Evolutionary conservation across 164 flowering plant species (phyloP).

Genomic region (Houttuynia cordata): DNA sequence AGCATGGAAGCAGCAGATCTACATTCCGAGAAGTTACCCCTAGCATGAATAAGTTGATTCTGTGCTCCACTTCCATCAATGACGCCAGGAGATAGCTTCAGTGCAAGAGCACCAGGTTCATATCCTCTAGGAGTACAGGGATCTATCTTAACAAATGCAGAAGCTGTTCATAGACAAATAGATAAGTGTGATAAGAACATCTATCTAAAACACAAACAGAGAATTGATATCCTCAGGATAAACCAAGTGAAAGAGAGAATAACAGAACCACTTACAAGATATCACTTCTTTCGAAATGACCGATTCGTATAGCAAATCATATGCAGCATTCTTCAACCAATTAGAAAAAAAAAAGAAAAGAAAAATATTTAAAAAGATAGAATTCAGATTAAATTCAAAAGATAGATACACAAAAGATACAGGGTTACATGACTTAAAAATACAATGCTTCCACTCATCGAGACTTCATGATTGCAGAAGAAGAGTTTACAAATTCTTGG

Average conservation of each 20-base stretch:
- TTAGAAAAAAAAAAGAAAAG: neutral
- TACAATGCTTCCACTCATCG: neutral
- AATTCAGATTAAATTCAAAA: neutral
- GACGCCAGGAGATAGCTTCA: slow-evolving; percentile 32
- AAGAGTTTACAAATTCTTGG: neutral
- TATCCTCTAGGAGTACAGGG: slow-evolving; percentile 93
- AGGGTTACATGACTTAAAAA: neutral
- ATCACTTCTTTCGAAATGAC: slow-evolving; percentile 29
- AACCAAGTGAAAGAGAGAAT: neutral
- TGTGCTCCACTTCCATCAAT: slow-evolving; percentile 6
- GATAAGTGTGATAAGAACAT: neutral
- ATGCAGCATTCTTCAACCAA: slow-evolving; percentile 74
- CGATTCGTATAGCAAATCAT: slow-evolving; percentile 47
- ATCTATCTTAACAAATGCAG: slow-evolving; percentile 39
- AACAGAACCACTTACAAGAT: slow-evolving; percentile 28
- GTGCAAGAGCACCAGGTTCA: slow-evolving; percentile 14
- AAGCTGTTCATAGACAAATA: slow-evolving; percentile 23
- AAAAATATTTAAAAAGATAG: neutral
- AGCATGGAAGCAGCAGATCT: slow-evolving; percentile 67
- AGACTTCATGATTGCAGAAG: neutral
- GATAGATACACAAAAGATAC: neutral
- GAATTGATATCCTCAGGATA: neutral
- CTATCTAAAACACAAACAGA: neutral
- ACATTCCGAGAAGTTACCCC: slow-evolving; percentile 88
- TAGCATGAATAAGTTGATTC: slow-evolving; percentile 26